Percentiles rank a stretch among this genome's conserved stretches.
Conservation (phyloP, 163 green algal genomes). For the Prototheca stagnorum region DNA sequence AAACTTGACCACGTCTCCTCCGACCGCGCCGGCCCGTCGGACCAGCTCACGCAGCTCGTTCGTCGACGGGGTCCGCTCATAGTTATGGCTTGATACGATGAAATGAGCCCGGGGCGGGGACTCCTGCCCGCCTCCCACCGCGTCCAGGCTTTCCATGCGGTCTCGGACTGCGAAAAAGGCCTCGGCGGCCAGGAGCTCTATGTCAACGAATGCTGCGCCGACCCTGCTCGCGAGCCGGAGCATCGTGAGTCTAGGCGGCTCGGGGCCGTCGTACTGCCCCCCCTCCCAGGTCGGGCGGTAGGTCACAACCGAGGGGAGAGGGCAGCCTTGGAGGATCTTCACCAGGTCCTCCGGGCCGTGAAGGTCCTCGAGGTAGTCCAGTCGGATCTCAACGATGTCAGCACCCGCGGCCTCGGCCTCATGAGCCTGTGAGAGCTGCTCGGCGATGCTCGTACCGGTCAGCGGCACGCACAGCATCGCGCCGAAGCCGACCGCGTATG, state of each 20-base stretch:
- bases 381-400: slow-evolving; percentile 73
- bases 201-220: slow-evolving; percentile 76
- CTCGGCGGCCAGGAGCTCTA: slow-evolving; percentile 66
- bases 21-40: not conserved
- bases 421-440: slow-evolving; percentile 24
- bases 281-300: slow-evolving; percentile 83
- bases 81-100: slow-evolving; percentile 92
- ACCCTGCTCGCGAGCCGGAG: slow-evolving; percentile 50
- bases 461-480: slow-evolving; percentile 6
- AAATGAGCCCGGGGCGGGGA: slow-evolving; percentile 23
- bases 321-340: slow-evolving; percentile 32
- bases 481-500: no score
- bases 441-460: slow-evolving; percentile 7
- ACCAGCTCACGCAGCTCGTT: slow-evolving; percentile 46
- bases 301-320: slow-evolving; percentile 68
- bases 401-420: slow-evolving; percentile 38
- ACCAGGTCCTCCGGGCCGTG: slow-evolving; percentile 31
- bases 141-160: no score
- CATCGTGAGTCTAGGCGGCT: slow-evolving; percentile 45
- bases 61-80: slow-evolving; percentile 47
- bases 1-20: slow-evolving; percentile 69
- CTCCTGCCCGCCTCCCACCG: no score
- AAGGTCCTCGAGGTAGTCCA: slow-evolving; percentile 65
- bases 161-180: slow-evolving; percentile 82
- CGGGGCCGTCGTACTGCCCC: slow-evolving; percentile 71